Percentiles rank a stretch among this genome's conserved stretches.
These are phyloP conservation scores for Brassica balearica DNA, from an alignment of 441 rosid species.

Conservation along the genomic window DNA sequence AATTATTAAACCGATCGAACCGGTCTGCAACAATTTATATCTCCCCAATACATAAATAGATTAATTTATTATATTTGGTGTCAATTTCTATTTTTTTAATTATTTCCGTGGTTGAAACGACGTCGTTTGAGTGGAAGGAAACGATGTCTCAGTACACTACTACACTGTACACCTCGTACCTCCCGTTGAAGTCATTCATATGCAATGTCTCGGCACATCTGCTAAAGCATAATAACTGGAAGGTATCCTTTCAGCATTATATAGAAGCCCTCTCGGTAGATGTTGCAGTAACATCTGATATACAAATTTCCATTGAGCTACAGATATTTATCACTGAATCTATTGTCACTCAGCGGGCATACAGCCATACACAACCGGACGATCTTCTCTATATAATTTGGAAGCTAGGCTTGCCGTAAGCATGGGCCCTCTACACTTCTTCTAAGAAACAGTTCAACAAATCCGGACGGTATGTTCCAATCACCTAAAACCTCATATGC, in stretches of 20 bases:
- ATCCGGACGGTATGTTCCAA: conserved; percentile 49
- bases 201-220: conserved; percentile 46
- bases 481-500: conserved; percentile 61
- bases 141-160: too few species aligned
- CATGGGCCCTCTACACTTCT: conserved; percentile 55
- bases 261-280: conserved; percentile 25
- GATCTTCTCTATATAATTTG: conserved; percentile 56
- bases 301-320: conserved; percentile 4
- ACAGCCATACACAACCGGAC: conserved; percentile 74
- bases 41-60: neutral
- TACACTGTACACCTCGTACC: neutral
- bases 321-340: conserved; percentile 43
- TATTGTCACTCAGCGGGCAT: conserved; percentile 83
- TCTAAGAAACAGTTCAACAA: conserved; percentile 69
- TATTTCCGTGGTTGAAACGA: neutral
- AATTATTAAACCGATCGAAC: neutral
- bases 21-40: neutral
- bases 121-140: neutral
- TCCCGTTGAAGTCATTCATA: neutral
- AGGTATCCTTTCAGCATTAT: conserved; percentile 52
- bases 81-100: too few species aligned
- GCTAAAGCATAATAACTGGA: conserved; percentile 84
- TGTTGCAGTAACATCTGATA: neutral
- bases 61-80: neutral
- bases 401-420: conserved; percentile 54